Base-by-base conservation (phyloP, 2,329 filamentous ascomycete genomes). In the Juglanconis oblonga region DNA sequence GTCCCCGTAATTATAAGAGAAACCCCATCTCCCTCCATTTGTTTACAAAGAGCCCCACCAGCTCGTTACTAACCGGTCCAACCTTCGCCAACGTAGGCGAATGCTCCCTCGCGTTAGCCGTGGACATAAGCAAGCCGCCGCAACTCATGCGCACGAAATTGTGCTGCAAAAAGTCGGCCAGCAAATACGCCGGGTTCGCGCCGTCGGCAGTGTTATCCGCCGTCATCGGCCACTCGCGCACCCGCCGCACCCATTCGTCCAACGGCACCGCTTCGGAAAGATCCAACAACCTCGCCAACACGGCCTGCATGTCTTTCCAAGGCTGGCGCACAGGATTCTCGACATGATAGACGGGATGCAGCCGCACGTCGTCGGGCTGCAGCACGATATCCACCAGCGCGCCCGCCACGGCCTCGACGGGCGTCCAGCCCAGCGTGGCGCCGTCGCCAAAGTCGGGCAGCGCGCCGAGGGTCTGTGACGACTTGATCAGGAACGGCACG, bases 401-500 rank as follows among this genome's bases (percentile, higher is more conserved):
- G 32, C 47, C 63, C 8, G 71, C 72, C 1, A 71, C 62, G 42
- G 67, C 62, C 38, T 82, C 71, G 5, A 82, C 80, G 0, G 80
- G 79, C 0, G 68, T 74, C 81, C 81, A 83, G 11, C 59, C 75
- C 2, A 81, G 57, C 4, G 53, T 52, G 35, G 35, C 40, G 1
- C 77, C 79, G 0, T 68, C 55, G 6, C 81, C 62, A 6, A 44
- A 17, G 31, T 74, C 70, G 0, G 81, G 80, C 8, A 79, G 63
- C 0, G 67, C 71, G 0, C 70, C 67, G 0, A 83, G 64, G 1
- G 75, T 77, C 65, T 83, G 79, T 0, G 77, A 75, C 0, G 77
- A 79, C 67, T 81, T 82, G 55, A 82, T 64, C 33, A 85, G 55
- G 64, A 81, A 81, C 0, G 72, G 63, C 8, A 84, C 68, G 64